Evolutionary conservation across 1,284 basidiomycete genomes (phyloP).

Genomic region (Calocybe gambosa): DNA sequence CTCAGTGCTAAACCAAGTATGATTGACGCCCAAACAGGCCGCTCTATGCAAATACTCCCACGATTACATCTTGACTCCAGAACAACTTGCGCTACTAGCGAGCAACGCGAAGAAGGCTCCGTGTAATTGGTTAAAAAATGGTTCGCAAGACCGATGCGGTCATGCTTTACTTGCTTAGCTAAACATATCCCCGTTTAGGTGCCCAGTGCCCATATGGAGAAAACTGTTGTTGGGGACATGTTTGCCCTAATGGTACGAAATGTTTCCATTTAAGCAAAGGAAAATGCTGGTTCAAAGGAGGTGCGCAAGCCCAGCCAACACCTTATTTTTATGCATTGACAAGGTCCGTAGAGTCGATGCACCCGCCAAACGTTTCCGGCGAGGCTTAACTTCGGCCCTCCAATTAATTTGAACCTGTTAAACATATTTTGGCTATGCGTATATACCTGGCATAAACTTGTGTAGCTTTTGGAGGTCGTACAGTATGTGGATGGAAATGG

Average conservation of each 20-base stretch:
- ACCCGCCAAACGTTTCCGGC: constrained; percentile 10
- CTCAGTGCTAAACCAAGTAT: not conserved
- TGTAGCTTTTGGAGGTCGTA: constrained; percentile 13
- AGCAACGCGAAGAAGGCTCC: constrained; percentile 76
- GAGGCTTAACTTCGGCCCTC: constrained; percentile 11
- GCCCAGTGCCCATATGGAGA: constrained; percentile 64
- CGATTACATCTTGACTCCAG: constrained; percentile 62
- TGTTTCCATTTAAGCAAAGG: constrained; percentile 61
- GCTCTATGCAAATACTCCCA: constrained; percentile 73
- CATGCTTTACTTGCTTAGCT: not conserved
- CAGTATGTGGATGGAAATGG: constrained; percentile 16
- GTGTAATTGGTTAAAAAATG: constrained; percentile 74
- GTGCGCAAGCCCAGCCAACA: constrained; percentile 37
- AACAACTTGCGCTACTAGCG: constrained; percentile 59
- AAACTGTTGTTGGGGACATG: constrained; percentile 73
- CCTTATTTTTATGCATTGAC: not conserved
- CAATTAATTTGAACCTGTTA: constrained; percentile 5
- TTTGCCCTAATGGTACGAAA: constrained; percentile 71
- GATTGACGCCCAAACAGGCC: constrained; percentile 33
- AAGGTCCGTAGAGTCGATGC: constrained; percentile 21
- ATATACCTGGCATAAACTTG: constrained; percentile 12
- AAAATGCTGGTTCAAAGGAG: constrained; percentile 80
- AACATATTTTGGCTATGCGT: not conserved
- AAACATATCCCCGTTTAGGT: constrained; percentile 34
- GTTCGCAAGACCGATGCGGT: constrained; percentile 25